Conservation (phyloP, 371 early-diverging fungal species). For the Mortierella sp. region DNA sequence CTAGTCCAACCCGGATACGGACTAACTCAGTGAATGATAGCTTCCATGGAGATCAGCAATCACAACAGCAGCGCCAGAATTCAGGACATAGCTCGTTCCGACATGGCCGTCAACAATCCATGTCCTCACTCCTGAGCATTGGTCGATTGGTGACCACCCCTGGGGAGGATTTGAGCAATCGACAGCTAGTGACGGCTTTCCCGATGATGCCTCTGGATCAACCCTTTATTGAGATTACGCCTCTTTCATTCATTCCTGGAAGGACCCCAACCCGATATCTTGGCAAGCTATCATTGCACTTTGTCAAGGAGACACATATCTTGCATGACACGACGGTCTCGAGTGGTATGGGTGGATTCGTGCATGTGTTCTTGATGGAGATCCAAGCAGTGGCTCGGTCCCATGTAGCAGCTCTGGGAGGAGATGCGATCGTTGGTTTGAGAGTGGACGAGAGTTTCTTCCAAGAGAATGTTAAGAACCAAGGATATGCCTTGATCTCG, state of each 20-base stretch:
- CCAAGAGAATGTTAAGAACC: slow-evolving; percentile 69
- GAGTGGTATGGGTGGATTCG: slow-evolving; percentile 66
- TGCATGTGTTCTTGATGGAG: slow-evolving; percentile 69
- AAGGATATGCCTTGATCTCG: slow-evolving; percentile 70
- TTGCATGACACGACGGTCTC: slow-evolving; percentile 58
- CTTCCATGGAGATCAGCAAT: too few species aligned
- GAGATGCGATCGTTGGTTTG: slow-evolving; percentile 73
- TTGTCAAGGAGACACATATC: slow-evolving; percentile 75
- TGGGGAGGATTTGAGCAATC: slow-evolving; percentile 15
- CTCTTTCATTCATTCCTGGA: slow-evolving; percentile 68
- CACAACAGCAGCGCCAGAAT: too few species aligned
- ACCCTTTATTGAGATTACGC: slow-evolving; percentile 52
- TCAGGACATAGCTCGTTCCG: background rate
- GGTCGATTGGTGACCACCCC: slow-evolving; percentile 5
- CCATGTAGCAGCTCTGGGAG: slow-evolving; percentile 74
- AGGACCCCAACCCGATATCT: slow-evolving; percentile 58
- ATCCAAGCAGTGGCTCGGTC: slow-evolving; percentile 70
- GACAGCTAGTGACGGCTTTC: slow-evolving; percentile 7
- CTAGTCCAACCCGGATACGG: too few species aligned
- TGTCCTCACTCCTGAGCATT: slow-evolving; percentile 29
- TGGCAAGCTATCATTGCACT: slow-evolving; percentile 78
- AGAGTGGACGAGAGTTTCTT: slow-evolving; percentile 69
- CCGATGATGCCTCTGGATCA: slow-evolving; percentile 51
- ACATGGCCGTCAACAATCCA: slow-evolving; percentile 32
- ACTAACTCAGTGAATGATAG: too few species aligned